Evolutionary conservation across 2,329 filamentous ascomycete species (phyloP).

Genomic region (Hansfordia pulvinata): DNA sequence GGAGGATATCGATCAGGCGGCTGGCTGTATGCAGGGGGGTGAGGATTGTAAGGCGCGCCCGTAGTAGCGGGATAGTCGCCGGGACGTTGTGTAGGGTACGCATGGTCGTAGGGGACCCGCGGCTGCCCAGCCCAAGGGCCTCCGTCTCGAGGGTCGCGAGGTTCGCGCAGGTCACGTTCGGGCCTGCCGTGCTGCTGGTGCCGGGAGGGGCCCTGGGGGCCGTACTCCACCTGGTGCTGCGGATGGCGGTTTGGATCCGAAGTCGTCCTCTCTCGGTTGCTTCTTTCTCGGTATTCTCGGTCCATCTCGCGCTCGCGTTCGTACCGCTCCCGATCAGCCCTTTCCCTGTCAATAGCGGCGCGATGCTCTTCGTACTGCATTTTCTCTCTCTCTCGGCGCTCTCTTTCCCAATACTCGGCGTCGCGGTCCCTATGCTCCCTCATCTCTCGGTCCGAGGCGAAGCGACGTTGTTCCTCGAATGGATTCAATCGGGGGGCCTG

Average conservation of each 20-base stretch:
- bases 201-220: conserved; percentile 21
- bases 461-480: conserved; percentile 40
- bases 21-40: conserved; percentile 21
- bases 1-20: conserved; percentile 25
- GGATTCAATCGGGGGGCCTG: conserved; percentile 25
- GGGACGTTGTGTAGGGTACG: conserved; percentile 27
- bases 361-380: conserved; percentile 21
- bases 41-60: conserved; percentile 22
- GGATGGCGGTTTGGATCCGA: conserved; percentile 32
- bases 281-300: conserved; percentile 19
- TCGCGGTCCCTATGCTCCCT: conserved; percentile 23
- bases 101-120: conserved; percentile 25
- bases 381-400: conserved; percentile 23
- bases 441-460: conserved; percentile 30
- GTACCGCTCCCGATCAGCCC: conserved; percentile 20
- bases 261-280: conserved; percentile 28
- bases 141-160: conserved; percentile 14
- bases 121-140: conserved; percentile 19
- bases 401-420: conserved; percentile 28
- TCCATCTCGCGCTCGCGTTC: conserved; percentile 30
- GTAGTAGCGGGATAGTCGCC: conserved; percentile 33
- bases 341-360: conserved; percentile 4
- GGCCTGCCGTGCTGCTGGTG: conserved; percentile 25
- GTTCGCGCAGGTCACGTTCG: conserved; percentile 6
- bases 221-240: conserved; percentile 30